A percentile compares a stretch with the other conserved stretches of the same genome.
phyloP scores from a whole-genome alignment of 352 stramenopile species.

The Phytophthora pini region DNA sequence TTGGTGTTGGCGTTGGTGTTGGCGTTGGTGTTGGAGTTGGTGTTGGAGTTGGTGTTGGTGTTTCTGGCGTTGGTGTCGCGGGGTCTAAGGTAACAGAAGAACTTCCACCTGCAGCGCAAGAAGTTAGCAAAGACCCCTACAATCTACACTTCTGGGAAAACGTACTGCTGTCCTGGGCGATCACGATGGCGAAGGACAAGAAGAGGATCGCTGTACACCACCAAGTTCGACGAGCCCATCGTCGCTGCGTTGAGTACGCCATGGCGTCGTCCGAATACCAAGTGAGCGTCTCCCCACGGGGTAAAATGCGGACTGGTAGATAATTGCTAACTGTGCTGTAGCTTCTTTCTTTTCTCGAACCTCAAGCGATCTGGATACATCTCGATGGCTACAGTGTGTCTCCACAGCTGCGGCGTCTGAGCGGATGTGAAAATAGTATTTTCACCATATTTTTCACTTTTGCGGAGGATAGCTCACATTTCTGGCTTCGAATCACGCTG shows the following conservation, averaged over 20 bases:
- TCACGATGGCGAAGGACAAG: neutral
- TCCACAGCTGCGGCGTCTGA: too few species aligned
- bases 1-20: neutral
- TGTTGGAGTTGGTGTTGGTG: neutral
- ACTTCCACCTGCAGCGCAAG: neutral
- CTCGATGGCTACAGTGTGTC: neutral
- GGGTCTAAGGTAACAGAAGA: conserved; percentile 4
- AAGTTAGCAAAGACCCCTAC: neutral
- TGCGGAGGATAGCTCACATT: too few species aligned
- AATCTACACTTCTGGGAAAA: too few species aligned
- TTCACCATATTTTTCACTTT: too few species aligned
- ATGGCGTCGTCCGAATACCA: neutral
- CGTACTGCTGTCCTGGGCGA: neutral
- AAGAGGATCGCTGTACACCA: neutral
- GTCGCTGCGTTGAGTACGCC: neutral
- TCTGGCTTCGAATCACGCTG: too few species aligned
- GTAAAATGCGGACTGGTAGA: conserved; percentile 2
- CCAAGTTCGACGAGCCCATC: neutral
- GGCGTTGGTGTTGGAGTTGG: neutral
- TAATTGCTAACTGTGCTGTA: neutral
- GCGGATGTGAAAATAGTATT: too few species aligned
- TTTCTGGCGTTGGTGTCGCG: neutral
- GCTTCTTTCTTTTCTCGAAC: neutral
- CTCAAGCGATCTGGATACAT: neutral
- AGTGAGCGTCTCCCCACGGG: neutral